phyloP scores from a whole-genome alignment of 2,329 filamentous ascomycete genomes.

The Bipolaris sorokiniana region DNA sequence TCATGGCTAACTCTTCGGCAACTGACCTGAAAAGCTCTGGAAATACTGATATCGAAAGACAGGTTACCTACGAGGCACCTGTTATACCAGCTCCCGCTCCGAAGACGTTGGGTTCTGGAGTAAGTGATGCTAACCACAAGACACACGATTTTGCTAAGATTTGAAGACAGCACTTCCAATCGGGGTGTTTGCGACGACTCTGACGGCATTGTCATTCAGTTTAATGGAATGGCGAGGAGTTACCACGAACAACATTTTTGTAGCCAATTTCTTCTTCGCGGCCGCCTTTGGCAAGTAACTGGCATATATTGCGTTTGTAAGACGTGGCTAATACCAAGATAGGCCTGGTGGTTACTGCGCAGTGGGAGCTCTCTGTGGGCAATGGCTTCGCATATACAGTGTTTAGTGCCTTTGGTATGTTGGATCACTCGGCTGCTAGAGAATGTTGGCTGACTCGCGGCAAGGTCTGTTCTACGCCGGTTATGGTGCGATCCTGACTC shows the following conservation, averaged over 20 bases:
- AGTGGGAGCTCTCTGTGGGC: constrained; percentile 62
- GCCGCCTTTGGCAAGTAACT: constrained; percentile 53
- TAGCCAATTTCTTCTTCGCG: constrained; percentile 63
- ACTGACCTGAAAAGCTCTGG: constrained; percentile 5
- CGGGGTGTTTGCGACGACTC: constrained; percentile 61
- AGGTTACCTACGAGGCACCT: constrained; percentile 13
- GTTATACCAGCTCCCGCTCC: neutral
- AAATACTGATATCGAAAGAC: constrained; percentile 25
- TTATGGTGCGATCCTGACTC: constrained; percentile 57
- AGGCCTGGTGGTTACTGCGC: constrained; percentile 59
- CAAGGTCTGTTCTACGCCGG: constrained; percentile 58
- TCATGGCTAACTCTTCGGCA: neutral
- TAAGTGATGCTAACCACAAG: neutral
- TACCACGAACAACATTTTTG: constrained; percentile 58
- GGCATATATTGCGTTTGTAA: neutral
- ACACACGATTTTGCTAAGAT: neutral
- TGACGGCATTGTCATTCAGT: constrained; percentile 61
- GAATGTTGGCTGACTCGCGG: neutral
- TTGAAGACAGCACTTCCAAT: constrained; percentile 58
- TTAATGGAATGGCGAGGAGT: constrained; percentile 63
- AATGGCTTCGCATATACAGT: constrained; percentile 63
- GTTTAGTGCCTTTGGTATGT: constrained; percentile 59
- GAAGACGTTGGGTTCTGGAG: constrained; percentile 24
- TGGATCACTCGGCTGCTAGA: neutral
- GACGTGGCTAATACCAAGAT: neutral